Conservation (phyloP, 371 early-diverging fungal species). For the Choanephora cucurbitarum region DNA sequence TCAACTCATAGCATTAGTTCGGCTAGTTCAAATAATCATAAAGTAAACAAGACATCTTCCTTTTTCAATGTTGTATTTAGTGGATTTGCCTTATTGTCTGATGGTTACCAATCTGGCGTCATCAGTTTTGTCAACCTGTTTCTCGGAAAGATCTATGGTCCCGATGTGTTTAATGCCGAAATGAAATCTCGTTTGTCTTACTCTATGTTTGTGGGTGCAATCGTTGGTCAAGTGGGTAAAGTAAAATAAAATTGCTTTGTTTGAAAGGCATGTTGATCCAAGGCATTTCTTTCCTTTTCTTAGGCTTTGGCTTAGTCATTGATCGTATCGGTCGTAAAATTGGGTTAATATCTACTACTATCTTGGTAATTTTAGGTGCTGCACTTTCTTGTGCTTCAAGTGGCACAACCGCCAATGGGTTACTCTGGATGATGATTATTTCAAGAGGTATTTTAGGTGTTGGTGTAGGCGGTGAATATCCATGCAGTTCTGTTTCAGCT, state of each 20-base stretch:
- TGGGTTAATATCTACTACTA: conserved; percentile 51
- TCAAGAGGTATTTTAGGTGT: conserved; percentile 60
- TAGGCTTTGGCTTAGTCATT: conserved; percentile 49
- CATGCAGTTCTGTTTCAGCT: conserved; percentile 61
- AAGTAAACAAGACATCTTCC: conserved; percentile 20
- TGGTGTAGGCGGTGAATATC: conserved; percentile 59
- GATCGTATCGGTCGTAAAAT: conserved; percentile 58
- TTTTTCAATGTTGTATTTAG: conserved; percentile 45
- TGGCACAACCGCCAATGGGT: conserved; percentile 37
- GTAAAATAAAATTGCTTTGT: not conserved
- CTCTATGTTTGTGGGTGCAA: conserved; percentile 49
- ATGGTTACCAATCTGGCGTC: conserved; percentile 51
- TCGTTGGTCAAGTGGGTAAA: conserved; percentile 49
- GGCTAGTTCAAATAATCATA: not conserved
- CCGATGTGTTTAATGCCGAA: conserved; percentile 28
- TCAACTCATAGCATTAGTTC: too few relatives aligned
- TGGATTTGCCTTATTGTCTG: conserved; percentile 43
- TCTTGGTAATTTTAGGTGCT: conserved; percentile 54
- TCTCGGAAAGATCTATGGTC: conserved; percentile 40
- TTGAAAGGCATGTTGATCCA: too few relatives aligned
- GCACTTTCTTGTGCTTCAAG: conserved; percentile 47
- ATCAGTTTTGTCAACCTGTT: conserved; percentile 45
- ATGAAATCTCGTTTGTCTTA: conserved; percentile 45
- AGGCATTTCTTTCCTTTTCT: not conserved
- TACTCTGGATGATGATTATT: conserved; percentile 65